Evolutionary conservation across 805 yeast species (phyloP), one percentile per base, ranked within the genome.

Genomic region (Teunomyces tritomae): DNA sequence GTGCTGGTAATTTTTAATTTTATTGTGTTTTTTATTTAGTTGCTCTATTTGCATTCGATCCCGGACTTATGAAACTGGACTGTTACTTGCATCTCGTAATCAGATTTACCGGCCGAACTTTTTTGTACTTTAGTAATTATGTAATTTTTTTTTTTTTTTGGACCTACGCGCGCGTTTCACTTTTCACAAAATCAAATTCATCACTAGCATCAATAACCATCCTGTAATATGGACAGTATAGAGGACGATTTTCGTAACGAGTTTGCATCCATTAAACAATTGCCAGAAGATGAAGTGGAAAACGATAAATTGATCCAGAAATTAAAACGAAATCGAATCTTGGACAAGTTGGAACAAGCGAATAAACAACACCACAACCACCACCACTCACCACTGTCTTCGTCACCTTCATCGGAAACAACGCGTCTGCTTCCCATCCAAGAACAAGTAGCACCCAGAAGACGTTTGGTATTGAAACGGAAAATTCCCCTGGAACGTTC

Each of bases 191-290:
- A 20, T 20, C 24, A 20, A 20, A 20, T 8, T 9, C 34, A 32
- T 3, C 17, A 32, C 13, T 8, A 32, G 4, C 44, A 16, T 28
- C 13, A 39, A 11, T 27, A 39, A 8, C 30, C 30, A 26, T 14
- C 28, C 40, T 20, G 4, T 20, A 20, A 20, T 8, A 46, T 50
- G 14, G 61, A 51, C 24, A 47, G 27, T 20, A 20, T 40, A 40
- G 43, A 40, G 16, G 28, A 56, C 14, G 72, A 65, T 39, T 64
- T 67, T 36, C 63, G 57, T 8, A 62, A 62, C 3, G 73, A 68
- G 48, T 69, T 69, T 43, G 50, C 42, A 13, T 58, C 70, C 7
- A 53, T 68, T n/a, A 64, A 57, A 45, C 46, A 49, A 24, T 48
- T 64, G 39, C 49, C 64, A 13, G 43, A 39, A 8, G 54, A 57